Evolutionary conservation across 345 rosid genomes (phyloP), one percentile per base, ranked within the genome.

Genomic region (Sisymbrium altissimum): DNA sequence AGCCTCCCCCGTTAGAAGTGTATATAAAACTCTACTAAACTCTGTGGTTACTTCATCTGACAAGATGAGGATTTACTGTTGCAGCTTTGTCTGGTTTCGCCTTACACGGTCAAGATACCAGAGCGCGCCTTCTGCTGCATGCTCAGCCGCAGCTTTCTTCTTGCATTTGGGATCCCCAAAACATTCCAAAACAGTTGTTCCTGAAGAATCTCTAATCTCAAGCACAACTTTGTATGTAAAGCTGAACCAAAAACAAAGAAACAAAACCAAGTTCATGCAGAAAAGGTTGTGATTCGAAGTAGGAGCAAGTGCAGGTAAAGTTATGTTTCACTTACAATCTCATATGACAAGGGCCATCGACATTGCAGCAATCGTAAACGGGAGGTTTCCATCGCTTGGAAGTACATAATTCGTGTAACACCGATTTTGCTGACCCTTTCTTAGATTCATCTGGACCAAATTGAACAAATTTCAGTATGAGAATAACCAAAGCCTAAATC

Each of bases 61-160:
- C 6, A 35, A 56, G 10, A 30, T 30, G 62, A 40, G 38, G 19
- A 64, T 54, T 35, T 32, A 43, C 46, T 33, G 25, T 43, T 66
- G 36, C 15, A 18, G 39, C 49, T 60, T 40, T 62, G 3, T 41
- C 50, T 61, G 74, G 32, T 75, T 52, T 75, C 0, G 9, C 48
- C 1, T 87, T 52, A 13, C 27, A 41, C 75, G 80, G 6, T 79
- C 67, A 70, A 88, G 74, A 78, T 79, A 90, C 96, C 96, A 90
- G 14, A 88, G 62, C 2, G 88, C 90, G 33, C 82, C 96, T 79
- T 88, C 88, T 0, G 93, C 86, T 35, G 93, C 93, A 71, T 83
- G 82, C 72, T 86, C 89, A 39, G 90, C 91, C 18, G 91, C 92
- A 21, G 64, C 48, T 74, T 83, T 88, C 83, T 90, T 88, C 6